phyloP scores from a whole-genome alignment of 2,329 filamentous ascomycete species.

The Emericellopsis atlantica region DNA sequence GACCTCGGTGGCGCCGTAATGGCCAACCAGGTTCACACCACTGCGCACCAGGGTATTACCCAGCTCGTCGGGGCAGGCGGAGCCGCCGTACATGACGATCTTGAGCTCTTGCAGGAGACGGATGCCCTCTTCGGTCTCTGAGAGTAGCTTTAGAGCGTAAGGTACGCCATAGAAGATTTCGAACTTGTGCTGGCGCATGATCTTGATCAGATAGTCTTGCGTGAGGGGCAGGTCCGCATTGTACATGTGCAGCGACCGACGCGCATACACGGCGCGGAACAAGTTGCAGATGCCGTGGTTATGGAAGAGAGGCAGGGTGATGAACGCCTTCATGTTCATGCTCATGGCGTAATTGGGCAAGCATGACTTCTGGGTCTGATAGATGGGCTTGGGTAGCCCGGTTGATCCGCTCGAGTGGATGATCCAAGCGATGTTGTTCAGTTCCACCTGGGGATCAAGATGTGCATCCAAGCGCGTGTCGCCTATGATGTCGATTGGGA shows the following conservation, averaged over 20 bases:
- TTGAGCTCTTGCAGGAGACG: constrained; percentile 28
- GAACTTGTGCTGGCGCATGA: constrained; percentile 8
- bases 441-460: constrained; percentile 5
- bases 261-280: constrained; percentile 34
- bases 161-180: constrained; percentile 48
- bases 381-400: constrained; percentile 50
- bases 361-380: constrained; percentile 36
- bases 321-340: constrained; percentile 31
- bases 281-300: constrained; percentile 43
- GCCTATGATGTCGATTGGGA: constrained; percentile 1
- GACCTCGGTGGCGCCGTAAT: constrained; percentile 36
- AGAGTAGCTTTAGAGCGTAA: constrained; percentile 48
- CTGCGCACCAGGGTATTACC: constrained; percentile 36
- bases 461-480: constrained; percentile 9
- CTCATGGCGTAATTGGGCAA: constrained; percentile 30
- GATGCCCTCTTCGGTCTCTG: constrained; percentile 42
- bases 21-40: constrained; percentile 39
- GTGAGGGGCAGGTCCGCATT: constrained; percentile 44
- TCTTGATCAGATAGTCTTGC: constrained; percentile 24
- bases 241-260: constrained; percentile 15
- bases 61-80: constrained; percentile 42
- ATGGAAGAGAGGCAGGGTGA: constrained; percentile 46
- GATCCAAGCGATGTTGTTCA: constrained; percentile 13
- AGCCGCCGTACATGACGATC: constrained; percentile 42
- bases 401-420: constrained; percentile 34